Evolutionary conservation across 768 basidiomycete species (phyloP).

Genomic region (Naganishia friedmannii): DNA sequence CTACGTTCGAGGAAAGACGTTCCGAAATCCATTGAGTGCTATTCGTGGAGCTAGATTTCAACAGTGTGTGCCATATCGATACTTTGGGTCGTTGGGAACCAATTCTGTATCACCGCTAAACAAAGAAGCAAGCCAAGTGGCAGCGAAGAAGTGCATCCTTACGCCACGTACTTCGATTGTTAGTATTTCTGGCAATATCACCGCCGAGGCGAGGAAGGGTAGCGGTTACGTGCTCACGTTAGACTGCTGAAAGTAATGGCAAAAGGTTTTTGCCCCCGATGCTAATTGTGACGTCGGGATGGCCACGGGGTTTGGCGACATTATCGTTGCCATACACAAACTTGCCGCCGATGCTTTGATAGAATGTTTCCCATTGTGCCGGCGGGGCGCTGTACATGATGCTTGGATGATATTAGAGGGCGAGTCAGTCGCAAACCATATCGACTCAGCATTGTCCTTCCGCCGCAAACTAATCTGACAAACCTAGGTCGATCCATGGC

Average conservation of each 20-base stretch:
- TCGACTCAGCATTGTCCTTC: too few relatives aligned
- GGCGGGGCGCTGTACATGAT: neutral
- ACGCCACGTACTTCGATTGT: too few relatives aligned
- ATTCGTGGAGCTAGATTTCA: neutral
- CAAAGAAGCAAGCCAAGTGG: neutral
- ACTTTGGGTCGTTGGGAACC: neutral
- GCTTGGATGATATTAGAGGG: neutral
- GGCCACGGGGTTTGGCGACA: neutral
- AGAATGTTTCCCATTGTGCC: neutral
- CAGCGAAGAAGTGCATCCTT: too few relatives aligned
- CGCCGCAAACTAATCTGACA: neutral
- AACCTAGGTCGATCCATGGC: neutral
- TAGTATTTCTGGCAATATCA: too few relatives aligned
- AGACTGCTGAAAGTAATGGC: neutral
- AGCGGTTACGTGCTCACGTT: neutral
- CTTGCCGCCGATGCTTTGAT: neutral
- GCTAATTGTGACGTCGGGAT: neutral
- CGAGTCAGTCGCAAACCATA: too few relatives aligned
- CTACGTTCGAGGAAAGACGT: slow-evolving; percentile 9
- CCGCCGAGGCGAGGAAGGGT: too few relatives aligned
- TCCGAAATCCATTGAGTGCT: neutral
- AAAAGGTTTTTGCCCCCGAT: neutral
- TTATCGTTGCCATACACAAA: neutral
- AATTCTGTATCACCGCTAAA: neutral
- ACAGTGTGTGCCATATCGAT: neutral